Evolutionary conservation across 768 basidiomycete genomes (phyloP).

Genomic region (Lyophyllum decastes): DNA sequence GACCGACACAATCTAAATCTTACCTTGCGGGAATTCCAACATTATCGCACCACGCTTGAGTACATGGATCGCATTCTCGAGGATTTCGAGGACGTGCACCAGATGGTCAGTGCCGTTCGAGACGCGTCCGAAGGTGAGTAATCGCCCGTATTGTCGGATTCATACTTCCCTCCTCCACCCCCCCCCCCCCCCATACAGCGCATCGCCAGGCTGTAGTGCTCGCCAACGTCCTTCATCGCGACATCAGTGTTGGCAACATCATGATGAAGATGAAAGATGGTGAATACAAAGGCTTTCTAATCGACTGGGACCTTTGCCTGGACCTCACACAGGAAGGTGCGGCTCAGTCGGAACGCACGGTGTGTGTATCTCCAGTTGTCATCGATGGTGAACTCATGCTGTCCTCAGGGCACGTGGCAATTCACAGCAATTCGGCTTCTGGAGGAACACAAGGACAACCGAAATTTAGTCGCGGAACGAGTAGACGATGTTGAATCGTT

Average conservation of each 20-base stretch:
- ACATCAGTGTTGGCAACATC: constrained; percentile 6
- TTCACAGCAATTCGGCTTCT: not conserved
- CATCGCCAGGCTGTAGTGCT: not conserved
- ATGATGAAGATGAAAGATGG: not conserved
- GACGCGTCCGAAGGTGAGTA: not conserved
- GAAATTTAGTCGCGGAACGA: not conserved
- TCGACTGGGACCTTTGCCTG: constrained; percentile 4
- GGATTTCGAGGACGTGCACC: not conserved
- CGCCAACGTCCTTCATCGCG: constrained; percentile 1
- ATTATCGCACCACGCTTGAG: not conserved
- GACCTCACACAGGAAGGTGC: not conserved
- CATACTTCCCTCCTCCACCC: not conserved
- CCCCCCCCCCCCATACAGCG: not conserved
- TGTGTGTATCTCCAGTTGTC: not conserved
- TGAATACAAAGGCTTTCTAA: not conserved
- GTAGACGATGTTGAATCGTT: constrained; percentile 3
- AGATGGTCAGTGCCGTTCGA: not conserved
- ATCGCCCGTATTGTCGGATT: not conserved
- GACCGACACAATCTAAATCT: not conserved
- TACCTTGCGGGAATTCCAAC: not conserved
- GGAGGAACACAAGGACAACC: not conserved
- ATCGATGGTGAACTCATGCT: not conserved
- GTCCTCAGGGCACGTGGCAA: not conserved
- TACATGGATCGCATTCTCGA: not conserved
- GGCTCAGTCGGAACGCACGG: constrained; percentile 1